phyloP scores from a whole-genome alignment of 495 filamentous ascomycete species.

The Amniculicola lignicola region DNA sequence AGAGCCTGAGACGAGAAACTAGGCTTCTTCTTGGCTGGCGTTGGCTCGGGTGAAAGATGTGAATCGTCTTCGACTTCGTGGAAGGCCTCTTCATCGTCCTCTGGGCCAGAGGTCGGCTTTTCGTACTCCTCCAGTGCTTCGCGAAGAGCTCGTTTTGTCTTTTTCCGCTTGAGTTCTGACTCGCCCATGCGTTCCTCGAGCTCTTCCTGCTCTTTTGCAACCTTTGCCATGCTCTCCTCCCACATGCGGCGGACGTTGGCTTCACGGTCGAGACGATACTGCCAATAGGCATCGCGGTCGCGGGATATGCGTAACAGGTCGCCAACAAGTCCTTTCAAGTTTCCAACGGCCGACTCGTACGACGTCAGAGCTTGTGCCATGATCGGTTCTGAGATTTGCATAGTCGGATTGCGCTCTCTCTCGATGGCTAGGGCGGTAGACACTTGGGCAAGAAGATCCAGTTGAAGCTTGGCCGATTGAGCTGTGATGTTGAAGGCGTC shows the following conservation, averaged over 20 bases:
- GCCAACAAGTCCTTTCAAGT: constrained; percentile 78
- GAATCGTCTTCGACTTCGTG: constrained; percentile 16
- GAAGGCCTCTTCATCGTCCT: constrained; percentile 29
- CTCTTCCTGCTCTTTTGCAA: constrained; percentile 89
- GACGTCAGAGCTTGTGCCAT: constrained; percentile 76
- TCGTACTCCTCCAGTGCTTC: constrained; percentile 72
- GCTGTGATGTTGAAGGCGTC: constrained; percentile 95
- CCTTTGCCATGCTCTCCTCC: constrained; percentile 97
- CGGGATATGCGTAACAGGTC: constrained; percentile 87
- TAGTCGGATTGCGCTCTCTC: constrained; percentile 61
- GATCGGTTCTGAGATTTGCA: constrained; percentile 69
- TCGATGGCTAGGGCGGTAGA: constrained; percentile 76
- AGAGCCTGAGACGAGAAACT: constrained; percentile 30
- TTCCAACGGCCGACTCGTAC: constrained; percentile 85
- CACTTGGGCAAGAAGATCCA: constrained; percentile 83
- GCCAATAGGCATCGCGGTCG: constrained; percentile 95
- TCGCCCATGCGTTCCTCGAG: constrained; percentile 83
- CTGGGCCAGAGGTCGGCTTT: constrained; percentile 43
- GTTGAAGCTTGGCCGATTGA: constrained; percentile 86
- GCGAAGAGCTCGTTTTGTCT: constrained; percentile 83
- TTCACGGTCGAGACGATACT: constrained; percentile 87
- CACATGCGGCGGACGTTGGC: constrained; percentile 85
- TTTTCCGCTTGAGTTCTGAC: constrained; percentile 82
- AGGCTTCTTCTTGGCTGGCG: constrained; percentile 1
- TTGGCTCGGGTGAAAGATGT: background rate